phyloP scores from a whole-genome alignment of 768 basidiomycete genomes.

The Lactarius indigo region DNA sequence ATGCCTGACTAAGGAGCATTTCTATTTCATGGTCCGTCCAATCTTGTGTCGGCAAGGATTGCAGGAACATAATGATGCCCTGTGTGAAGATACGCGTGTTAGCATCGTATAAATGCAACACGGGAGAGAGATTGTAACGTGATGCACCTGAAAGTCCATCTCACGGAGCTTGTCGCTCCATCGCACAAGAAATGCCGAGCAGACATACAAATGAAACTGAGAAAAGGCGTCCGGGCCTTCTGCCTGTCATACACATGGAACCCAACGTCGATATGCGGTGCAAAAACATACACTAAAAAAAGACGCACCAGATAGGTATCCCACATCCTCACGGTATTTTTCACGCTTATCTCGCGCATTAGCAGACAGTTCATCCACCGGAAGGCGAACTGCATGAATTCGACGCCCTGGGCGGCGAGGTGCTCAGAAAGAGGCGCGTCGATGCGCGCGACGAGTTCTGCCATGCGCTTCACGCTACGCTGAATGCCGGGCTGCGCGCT shows the following conservation, averaged over 20 bases:
- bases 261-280: neutral
- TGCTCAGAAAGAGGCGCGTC: conserved; percentile 87
- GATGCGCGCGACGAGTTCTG: conserved; percentile 85
- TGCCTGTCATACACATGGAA: conserved; percentile 48
- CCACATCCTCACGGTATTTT: conserved; percentile 99
- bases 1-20: conserved; percentile 92
- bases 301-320: conserved; percentile 90
- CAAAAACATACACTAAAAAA: conserved; percentile 5
- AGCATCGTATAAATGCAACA: neutral
- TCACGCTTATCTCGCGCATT: conserved; percentile 96
- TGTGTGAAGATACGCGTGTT: conserved; percentile 32
- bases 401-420: conserved; percentile 86
- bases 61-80: conserved; percentile 99
- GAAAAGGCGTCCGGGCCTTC: conserved; percentile 98
- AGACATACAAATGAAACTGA: conserved; percentile 97
- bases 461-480: conserved; percentile 89
- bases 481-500: conserved; percentile 96
- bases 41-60: conserved; percentile 84
- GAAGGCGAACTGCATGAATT: conserved; percentile 99
- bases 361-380: conserved; percentile 99
- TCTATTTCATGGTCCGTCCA: conserved; percentile 98
- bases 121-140: conserved; percentile 26
- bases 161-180: conserved; percentile 92
- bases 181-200: conserved; percentile 92
- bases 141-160: conserved; percentile 95